phyloP scores from a whole-genome alignment of 306 rosid genomes.

The Psophocarpus tetragonolobus region DNA sequence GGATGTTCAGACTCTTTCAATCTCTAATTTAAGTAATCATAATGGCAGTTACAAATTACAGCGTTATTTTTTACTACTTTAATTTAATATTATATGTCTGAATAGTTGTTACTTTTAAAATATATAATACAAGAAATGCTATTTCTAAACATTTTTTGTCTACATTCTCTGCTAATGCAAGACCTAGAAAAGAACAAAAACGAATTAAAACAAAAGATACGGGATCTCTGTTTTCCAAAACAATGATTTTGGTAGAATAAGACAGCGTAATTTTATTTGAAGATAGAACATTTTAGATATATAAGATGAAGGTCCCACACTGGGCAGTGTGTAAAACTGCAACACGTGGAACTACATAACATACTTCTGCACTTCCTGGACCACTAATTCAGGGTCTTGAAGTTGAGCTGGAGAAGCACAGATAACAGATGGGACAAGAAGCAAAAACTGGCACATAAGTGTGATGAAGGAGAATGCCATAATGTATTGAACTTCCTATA shows the following conservation, averaged over 20 bases:
- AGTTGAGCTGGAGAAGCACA: slow-evolving; percentile 56
- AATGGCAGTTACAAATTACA: background rate
- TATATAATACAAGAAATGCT: background rate
- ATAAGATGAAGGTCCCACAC: background rate
- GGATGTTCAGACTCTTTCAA: too few relatives aligned
- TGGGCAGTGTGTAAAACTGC: background rate
- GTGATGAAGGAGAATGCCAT: slow-evolving; percentile 54
- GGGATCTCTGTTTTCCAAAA: background rate
- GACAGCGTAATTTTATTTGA: background rate
- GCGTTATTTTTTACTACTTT: background rate
- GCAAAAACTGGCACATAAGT: slow-evolving; percentile 39
- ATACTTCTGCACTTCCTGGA: slow-evolving; percentile 64
- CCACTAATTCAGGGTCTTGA: slow-evolving; percentile 56
- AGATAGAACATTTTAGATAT: background rate
- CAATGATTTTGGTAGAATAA: background rate
- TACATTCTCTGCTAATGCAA: background rate
- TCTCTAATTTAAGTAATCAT: too few relatives aligned
- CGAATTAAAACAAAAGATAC: background rate
- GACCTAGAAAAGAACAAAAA: background rate
- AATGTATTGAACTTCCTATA: background rate
- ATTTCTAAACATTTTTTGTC: background rate
- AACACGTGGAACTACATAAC: background rate
- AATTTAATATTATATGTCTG: background rate
- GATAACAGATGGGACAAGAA: slow-evolving; percentile 37
- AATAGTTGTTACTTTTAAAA: background rate